phyloP scores from a whole-genome alignment of 768 basidiomycete species.

The Leccinum sublutescens region DNA sequence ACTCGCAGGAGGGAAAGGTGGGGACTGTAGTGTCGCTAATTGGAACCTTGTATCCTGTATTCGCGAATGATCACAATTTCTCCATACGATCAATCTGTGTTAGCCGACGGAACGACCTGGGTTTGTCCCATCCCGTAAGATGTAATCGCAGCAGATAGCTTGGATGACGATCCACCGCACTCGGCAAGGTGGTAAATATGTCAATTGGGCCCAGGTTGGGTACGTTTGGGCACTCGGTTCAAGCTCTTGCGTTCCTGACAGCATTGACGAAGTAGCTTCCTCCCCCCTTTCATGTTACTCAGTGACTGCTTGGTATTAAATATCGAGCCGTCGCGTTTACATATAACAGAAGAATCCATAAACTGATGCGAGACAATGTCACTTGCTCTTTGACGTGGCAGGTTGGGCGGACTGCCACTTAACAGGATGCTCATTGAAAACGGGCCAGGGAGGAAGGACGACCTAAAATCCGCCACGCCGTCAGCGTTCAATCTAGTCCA shows the following conservation, averaged over 20 bases:
- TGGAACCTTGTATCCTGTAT: constrained; percentile 24
- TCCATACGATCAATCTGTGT: background rate
- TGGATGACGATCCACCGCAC: too few species aligned
- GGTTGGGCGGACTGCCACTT: constrained; percentile 26
- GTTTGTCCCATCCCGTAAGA: background rate
- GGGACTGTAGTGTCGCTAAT: constrained; percentile 24
- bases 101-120: background rate
- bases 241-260: background rate
- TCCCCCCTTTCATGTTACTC: background rate
- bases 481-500: background rate
- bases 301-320: too few species aligned
- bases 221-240: background rate
- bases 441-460: constrained; percentile 68
- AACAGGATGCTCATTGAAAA: constrained; percentile 29
- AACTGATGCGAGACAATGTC: constrained; percentile 4
- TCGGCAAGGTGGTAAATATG: background rate
- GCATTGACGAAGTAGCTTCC: background rate
- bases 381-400: constrained; percentile 20
- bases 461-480: constrained; percentile 35
- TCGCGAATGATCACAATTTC: constrained; percentile 16
- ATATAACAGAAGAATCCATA: background rate
- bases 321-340: background rate
- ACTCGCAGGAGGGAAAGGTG: constrained; percentile 20
- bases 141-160: background rate
- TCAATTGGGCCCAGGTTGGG: background rate